Percentiles rank a stretch among this genome's conserved stretches.
These are phyloP conservation scores for Entomortierella lignicola DNA, from an alignment of 192 early-diverging fungal genomes.

Conservation along the genomic window DNA sequence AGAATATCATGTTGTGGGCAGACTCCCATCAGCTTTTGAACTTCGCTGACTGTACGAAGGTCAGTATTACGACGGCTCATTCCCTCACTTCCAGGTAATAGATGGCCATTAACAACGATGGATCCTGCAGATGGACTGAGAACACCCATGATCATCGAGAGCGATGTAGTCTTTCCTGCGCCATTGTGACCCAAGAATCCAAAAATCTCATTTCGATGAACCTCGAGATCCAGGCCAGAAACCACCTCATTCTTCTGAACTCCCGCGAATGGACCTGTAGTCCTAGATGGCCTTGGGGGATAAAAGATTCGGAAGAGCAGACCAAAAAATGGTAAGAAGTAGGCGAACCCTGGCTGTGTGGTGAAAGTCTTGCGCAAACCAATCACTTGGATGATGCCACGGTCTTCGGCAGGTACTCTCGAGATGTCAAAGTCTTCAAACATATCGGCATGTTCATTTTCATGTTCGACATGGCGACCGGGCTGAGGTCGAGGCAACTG, in stretches of 20 bases:
- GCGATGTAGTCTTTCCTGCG: slow-evolving; percentile 66
- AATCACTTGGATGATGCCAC: slow-evolving; percentile 32
- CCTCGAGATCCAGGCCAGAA: slow-evolving; percentile 48
- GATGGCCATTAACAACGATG: slow-evolving; percentile 38
- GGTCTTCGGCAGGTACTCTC: slow-evolving; percentile 31
- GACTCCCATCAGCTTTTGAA: slow-evolving; percentile 62
- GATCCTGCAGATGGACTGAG: slow-evolving; percentile 43
- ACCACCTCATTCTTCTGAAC: slow-evolving; percentile 37
- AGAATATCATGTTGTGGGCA: slow-evolving; percentile 70
- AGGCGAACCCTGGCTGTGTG: slow-evolving; percentile 27
- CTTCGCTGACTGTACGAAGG: slow-evolving; percentile 34
- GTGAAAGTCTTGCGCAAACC: slow-evolving; percentile 28
- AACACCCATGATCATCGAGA: slow-evolving; percentile 55
- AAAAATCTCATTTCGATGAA: slow-evolving; percentile 62
- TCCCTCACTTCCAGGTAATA: slow-evolving; percentile 29
- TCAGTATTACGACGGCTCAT: slow-evolving; percentile 28
- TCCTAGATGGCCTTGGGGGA: slow-evolving; percentile 25
- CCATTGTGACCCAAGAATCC: slow-evolving; percentile 72
- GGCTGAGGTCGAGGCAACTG: not conserved
- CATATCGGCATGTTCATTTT: slow-evolving; percentile 38
- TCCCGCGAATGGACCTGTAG: slow-evolving; percentile 27
- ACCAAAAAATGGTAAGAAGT: slow-evolving; percentile 21
- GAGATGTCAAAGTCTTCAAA: slow-evolving; percentile 41
- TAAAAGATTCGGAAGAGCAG: slow-evolving; percentile 30
- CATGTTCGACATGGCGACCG: not conserved